A percentile compares a stretch with the other conserved stretches of the same genome.
These are phyloP conservation scores for Wallacemonas rigidus DNA, from an alignment of 208 protist species.

Conservation along the genomic window DNA sequence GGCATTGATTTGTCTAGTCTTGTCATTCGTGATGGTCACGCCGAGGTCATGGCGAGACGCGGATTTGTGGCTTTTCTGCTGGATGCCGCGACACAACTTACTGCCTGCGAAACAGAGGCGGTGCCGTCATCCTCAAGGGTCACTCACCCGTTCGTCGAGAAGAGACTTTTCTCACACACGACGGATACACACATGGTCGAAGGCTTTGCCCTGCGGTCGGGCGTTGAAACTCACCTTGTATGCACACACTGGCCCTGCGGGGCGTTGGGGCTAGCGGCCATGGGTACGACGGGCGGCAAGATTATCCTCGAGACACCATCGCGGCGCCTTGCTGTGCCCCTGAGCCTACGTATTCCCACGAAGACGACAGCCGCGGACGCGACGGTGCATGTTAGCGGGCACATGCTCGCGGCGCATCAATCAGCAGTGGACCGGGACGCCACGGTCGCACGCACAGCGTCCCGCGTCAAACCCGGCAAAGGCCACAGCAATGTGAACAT, in stretches of 20 bases:
- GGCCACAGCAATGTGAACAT: slow-evolving; percentile 79
- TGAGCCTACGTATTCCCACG: background rate
- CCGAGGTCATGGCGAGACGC: slow-evolving; percentile 84
- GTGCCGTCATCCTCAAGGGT: background rate
- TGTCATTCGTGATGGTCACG: slow-evolving; percentile 76
- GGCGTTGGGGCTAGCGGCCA: slow-evolving; percentile 46
- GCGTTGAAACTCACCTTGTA: slow-evolving; percentile 60
- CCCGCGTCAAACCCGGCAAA: slow-evolving; percentile 86
- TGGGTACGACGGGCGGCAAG: slow-evolving; percentile 45
- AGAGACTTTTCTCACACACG: background rate
- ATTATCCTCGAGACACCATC: slow-evolving; percentile 52
- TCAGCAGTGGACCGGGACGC: slow-evolving; percentile 37
- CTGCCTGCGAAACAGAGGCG: slow-evolving; percentile 1
- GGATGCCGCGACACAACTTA: slow-evolving; percentile 25
- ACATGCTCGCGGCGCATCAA: slow-evolving; percentile 57
- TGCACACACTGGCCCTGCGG: slow-evolving; percentile 79
- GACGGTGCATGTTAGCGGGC: slow-evolving; percentile 18
- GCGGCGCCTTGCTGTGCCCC: slow-evolving; percentile 25
- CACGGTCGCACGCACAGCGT: slow-evolving; percentile 13
- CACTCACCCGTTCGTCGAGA: slow-evolving; percentile 6
- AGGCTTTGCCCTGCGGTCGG: slow-evolving; percentile 35
- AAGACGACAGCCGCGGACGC: background rate
- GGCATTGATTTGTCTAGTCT: slow-evolving; percentile 10
- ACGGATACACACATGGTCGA: too few relatives aligned
- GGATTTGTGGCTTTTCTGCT: slow-evolving; percentile 75